phyloP scores from a whole-genome alignment of 2,329 filamentous ascomycete genomes.

The Colletotrichum truncatum region DNA sequence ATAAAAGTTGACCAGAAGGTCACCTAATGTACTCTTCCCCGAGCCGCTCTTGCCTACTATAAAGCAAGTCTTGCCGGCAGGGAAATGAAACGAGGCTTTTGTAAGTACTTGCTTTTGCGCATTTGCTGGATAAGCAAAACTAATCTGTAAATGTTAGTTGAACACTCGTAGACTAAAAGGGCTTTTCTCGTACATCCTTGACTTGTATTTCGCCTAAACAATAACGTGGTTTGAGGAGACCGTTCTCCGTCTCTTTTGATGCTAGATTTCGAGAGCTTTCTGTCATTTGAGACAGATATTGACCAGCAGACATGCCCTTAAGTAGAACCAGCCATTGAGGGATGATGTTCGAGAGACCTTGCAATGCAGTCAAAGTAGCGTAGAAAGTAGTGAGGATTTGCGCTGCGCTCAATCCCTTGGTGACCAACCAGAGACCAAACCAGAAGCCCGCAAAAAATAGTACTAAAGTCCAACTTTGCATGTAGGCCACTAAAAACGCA shows the following conservation, averaged over 20 bases:
- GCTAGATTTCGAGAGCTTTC: conserved; percentile 35
- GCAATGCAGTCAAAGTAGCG: conserved; percentile 78
- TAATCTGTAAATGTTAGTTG: conserved; percentile 61
- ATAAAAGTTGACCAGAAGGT: conserved; percentile 83
- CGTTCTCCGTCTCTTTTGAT: conserved; percentile 28
- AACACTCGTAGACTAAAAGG: not conserved
- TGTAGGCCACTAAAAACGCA: conserved; percentile 76
- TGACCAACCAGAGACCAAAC: conserved; percentile 80
- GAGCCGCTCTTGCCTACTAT: conserved; percentile 89
- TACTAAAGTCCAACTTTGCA: conserved; percentile 77
- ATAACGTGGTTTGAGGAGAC: conserved; percentile 29
- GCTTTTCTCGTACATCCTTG: conserved; percentile 58
- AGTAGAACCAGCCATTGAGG: conserved; percentile 81
- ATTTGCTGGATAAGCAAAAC: conserved; percentile 81
- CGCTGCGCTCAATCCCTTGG: conserved; percentile 67
- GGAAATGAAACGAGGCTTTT: conserved; percentile 73
- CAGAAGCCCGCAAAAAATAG: conserved; percentile 93
- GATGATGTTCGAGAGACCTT: conserved; percentile 77
- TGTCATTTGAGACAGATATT: conserved; percentile 54
- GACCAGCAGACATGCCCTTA: conserved; percentile 81
- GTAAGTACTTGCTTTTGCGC: conserved; percentile 67
- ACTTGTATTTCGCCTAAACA: conserved; percentile 77
- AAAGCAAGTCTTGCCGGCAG: conserved; percentile 78
- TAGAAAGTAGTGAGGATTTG: conserved; percentile 87
- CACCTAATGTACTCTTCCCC: conserved; percentile 89